Conservation (phyloP, 2,329 filamentous ascomycete species). For the Colletotrichum sp. region DNA sequence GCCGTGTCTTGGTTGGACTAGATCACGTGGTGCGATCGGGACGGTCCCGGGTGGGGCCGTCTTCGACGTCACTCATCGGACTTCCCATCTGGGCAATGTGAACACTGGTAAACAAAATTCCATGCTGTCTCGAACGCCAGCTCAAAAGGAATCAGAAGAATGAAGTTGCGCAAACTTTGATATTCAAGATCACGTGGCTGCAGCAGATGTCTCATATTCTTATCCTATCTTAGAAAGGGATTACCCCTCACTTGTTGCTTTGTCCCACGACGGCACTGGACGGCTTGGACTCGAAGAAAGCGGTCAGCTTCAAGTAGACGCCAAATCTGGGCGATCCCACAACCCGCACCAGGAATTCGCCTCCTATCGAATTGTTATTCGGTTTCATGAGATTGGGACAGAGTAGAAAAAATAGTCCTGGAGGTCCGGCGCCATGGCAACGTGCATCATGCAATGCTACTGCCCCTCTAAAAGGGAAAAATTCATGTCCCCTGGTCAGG, state of each 20-base stretch:
- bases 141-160: not conserved
- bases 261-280: not conserved
- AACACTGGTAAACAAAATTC: not conserved
- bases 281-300: not conserved
- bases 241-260: not conserved
- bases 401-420: not conserved
- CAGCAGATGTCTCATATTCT: not conserved
- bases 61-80: not conserved
- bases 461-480: not conserved
- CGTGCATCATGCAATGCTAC: slow-evolving; percentile 13
- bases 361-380: not conserved
- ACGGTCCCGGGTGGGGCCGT: not conserved
- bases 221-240: not conserved
- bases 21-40: not conserved
- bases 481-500: not conserved
- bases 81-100: not conserved
- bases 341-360: not conserved
- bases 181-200: not conserved
- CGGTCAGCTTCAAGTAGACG: not conserved
- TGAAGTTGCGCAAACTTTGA: not conserved
- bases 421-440: slow-evolving; percentile 4
- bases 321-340: not conserved
- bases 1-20: not conserved
- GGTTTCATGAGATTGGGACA: not conserved
- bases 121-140: not conserved